phyloP scores from a whole-genome alignment of 768 basidiomycete genomes.

The Mycena vitilis region DNA sequence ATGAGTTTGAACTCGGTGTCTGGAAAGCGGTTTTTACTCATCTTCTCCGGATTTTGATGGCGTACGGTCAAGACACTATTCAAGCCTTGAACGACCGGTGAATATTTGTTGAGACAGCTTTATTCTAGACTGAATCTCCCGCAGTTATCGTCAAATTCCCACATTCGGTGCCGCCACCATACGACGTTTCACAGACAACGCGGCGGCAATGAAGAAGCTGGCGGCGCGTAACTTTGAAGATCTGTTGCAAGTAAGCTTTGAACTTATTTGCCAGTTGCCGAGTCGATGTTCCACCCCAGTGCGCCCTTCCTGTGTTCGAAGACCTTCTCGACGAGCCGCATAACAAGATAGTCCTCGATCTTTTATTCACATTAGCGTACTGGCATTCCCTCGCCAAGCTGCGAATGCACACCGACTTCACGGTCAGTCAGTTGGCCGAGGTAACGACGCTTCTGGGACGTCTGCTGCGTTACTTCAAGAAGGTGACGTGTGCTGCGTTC shows the following conservation, averaged over 20 bases:
- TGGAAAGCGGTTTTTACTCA: conserved; percentile 48
- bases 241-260: conserved; percentile 46
- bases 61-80: conserved; percentile 25
- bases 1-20: conserved; percentile 52
- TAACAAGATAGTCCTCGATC: conserved; percentile 36
- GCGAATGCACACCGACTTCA: conserved; percentile 42
- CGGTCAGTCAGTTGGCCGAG: conserved; percentile 34
- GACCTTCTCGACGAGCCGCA: conserved; percentile 43
- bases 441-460: conserved; percentile 40
- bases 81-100: conserved; percentile 41
- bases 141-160: conserved; percentile 39
- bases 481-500: conserved; percentile 37
- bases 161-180: conserved; percentile 46
- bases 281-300: conserved; percentile 42
- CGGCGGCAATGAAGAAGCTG: conserved; percentile 46
- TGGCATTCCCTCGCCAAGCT: conserved; percentile 53
- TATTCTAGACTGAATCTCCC: background rate
- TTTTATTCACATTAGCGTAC: conserved; percentile 44
- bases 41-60: conserved; percentile 44
- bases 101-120: conserved; percentile 2
- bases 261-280: background rate
- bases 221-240: conserved; percentile 53
- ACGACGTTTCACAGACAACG: conserved; percentile 43
- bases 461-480: conserved; percentile 39
- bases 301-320: conserved; percentile 52